These are phyloP conservation scores for Cyberlindnera galapagoensis DNA, from an alignment of 805 yeast genomes.

Conservation along the genomic window DNA sequence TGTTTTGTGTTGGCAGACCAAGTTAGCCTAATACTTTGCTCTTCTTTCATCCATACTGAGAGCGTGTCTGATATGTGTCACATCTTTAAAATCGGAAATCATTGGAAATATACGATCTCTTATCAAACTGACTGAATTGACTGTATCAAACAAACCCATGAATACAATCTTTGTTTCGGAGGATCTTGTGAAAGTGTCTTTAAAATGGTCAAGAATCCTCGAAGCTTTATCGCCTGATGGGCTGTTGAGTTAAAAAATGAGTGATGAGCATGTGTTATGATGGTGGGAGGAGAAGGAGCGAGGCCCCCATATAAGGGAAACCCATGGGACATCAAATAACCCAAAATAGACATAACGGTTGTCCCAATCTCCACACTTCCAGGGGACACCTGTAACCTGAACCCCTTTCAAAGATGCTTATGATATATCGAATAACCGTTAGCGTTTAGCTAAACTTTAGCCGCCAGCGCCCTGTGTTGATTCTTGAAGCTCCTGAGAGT, in stretches of 20 bases:
- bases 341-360: not conserved
- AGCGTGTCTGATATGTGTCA: conserved; percentile 60
- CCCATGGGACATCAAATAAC: not conserved
- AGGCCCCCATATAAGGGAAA: too few relatives aligned
- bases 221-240: conserved; percentile 36
- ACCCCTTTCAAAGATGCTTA: too few relatives aligned
- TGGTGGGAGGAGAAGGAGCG: too few relatives aligned
- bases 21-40: conserved; percentile 53
- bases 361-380: too few relatives aligned
- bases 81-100: conserved; percentile 42
- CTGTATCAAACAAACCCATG: conserved; percentile 66
- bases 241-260: too few relatives aligned
- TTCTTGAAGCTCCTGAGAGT: too few relatives aligned
- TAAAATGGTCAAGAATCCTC: conserved; percentile 46
- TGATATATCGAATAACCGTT: too few relatives aligned
- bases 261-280: too few relatives aligned
- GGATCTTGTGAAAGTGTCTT: conserved; percentile 43
- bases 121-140: conserved; percentile 57
- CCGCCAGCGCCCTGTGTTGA: too few relatives aligned
- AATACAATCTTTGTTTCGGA: conserved; percentile 40
- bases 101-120: conserved; percentile 55
- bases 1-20: conserved; percentile 38
- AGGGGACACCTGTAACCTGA: too few relatives aligned
- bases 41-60: conserved; percentile 63
- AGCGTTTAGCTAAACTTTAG: too few relatives aligned